Base-by-base conservation (phyloP, 2,329 filamentous ascomycete genomes). In the Phialemonium atrogriseum region DNA sequence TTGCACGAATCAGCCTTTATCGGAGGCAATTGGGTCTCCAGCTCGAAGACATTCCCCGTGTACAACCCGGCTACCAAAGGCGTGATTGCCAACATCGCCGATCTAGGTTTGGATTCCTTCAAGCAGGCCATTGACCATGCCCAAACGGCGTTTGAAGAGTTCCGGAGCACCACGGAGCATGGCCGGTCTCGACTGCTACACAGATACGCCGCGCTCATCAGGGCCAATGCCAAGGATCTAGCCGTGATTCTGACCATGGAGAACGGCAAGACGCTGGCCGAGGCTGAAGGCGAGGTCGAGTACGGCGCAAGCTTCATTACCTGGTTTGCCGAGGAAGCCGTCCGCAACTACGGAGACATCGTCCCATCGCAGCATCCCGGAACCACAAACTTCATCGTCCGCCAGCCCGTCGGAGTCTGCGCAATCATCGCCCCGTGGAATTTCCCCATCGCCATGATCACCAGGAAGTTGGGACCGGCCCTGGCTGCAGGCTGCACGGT, bases 161-260 rank as follows among this genome's bases (percentile, higher is more conserved):
- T n/a, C n/a, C n/a, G n/a, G n/a, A n/a, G n/a, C n/a, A n/a, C n/a
- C n/a, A n/a, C n/a, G n/a, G n/a, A n/a, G n/a, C n/a, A n/a, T n/a
- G n/a, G n/a, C n/a, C n/a, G n/a, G n/a, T n/a, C n/a, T n/a, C n/a
- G n/a, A n/a, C n/a, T n/a, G n/a, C n/a, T n/a, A n/a, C n/a, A n/a
- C n/a, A n/a, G n/a, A n/a, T n/a, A n/a, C n/a, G n/a, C n/a, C n/a
- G n/a, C n/a, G n/a, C n/a, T n/a, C n/a, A n/a, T n/a, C n/a, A n/a
- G n/a, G n/a, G n/a, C n/a, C n/a, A n/a, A n/a, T n/a, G n/a, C n/a
- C n/a, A n/a, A n/a, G n/a, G n/a, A n/a, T n/a, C n/a, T n/a, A n/a
- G n/a, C n/a, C n/a, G n/a, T n/a, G n/a, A n/a, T n/a, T n/a, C n/a
- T 83, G 40, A 80, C 75, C 19, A 76, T 75, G 66, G 77, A 84